Percentiles rank a stretch among this genome's conserved stretches.
Conservation (phyloP, 345 rosid species). For the Eucalyptus melliodora region DNA sequence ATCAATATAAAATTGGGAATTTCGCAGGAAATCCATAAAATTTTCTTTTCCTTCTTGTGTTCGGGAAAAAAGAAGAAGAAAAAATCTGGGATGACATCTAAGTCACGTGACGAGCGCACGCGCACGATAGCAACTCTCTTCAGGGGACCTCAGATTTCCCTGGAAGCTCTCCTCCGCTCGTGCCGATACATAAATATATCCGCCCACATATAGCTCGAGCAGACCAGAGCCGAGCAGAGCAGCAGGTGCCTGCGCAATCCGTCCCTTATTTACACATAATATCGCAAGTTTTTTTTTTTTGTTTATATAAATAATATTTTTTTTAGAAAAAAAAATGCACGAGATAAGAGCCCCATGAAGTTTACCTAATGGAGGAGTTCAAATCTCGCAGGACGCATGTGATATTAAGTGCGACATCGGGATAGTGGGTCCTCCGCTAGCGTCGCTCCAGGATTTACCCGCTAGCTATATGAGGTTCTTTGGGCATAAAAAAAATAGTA, state of each 20-base stretch:
- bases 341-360: too few species aligned
- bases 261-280: not conserved
- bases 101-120: not conserved
- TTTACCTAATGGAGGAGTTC: too few species aligned
- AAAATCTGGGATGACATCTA: not conserved
- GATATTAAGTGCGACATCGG: too few species aligned
- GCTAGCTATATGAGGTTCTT: too few species aligned
- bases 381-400: too few species aligned
- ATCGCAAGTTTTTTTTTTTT: not conserved
- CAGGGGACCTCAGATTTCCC: not conserved
- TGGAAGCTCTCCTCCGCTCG: not conserved
- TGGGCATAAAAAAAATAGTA: too few species aligned
- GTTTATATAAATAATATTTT: not conserved
- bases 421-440: accelerated
- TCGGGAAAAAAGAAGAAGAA: not conserved
- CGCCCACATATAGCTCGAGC: not conserved
- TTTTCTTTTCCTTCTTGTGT: not conserved
- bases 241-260: not conserved
- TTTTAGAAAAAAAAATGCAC: not conserved
- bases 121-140: not conserved
- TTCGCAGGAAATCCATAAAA: not conserved
- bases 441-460: too few species aligned
- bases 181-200: not conserved
- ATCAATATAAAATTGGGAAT: too few species aligned
- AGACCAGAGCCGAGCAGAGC: not conserved